Conservation (phyloP, 169 alveolate species). For the Theileria annulata region DNA sequence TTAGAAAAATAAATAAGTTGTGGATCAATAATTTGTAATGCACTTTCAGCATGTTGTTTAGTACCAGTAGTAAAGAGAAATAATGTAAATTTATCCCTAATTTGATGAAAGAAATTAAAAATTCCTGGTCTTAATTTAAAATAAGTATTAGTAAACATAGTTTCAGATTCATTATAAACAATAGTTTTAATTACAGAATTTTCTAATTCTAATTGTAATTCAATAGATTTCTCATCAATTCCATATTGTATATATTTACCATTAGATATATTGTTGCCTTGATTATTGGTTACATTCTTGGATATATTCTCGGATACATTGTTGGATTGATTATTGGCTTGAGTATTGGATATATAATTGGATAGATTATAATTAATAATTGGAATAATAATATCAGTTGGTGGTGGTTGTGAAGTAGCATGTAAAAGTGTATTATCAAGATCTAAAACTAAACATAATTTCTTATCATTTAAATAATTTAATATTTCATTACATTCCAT, state of each 20-base stretch:
- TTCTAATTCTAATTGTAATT: conserved; percentile 56
- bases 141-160: conserved; percentile 48
- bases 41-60: conserved; percentile 77
- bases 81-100: conserved; percentile 68
- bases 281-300: conserved; percentile 54
- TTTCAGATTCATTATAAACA: conserved; percentile 62
- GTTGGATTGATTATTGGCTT: conserved; percentile 27
- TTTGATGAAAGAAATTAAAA: conserved; percentile 64
- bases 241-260: conserved; percentile 62
- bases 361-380: conserved; percentile 19
- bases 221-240: conserved; percentile 15
- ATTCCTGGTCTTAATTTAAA: conserved; percentile 85
- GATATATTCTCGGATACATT: too few relatives aligned
- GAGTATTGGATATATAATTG: conserved; percentile 28
- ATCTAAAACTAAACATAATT: conserved; percentile 79
- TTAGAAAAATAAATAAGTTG: conserved; percentile 58
- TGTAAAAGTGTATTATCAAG: conserved; percentile 81
- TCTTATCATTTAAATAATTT: conserved; percentile 59
- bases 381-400: conserved; percentile 55
- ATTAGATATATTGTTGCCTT: too few relatives aligned
- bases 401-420: conserved; percentile 67
- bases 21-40: conserved; percentile 79
- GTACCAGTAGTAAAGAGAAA: conserved; percentile 85
- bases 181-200: conserved; percentile 53
- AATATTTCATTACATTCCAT: conserved; percentile 66